Conservation (phyloP, 148 eudicot species). For the Rhododendron molle region DNA sequence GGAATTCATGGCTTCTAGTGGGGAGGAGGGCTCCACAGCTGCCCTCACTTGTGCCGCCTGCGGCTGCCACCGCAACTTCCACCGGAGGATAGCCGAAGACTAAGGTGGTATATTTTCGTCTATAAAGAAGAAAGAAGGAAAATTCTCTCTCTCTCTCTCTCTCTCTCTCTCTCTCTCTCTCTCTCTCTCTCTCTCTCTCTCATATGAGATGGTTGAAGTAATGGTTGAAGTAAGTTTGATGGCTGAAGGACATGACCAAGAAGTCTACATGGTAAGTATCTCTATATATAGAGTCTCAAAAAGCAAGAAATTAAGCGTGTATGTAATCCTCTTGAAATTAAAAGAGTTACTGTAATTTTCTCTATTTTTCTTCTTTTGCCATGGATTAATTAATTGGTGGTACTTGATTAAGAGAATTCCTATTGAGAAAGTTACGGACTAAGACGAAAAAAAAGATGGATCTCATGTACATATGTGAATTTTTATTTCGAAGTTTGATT, state of each 20-base stretch:
- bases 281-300: background rate
- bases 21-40: constrained; percentile 32
- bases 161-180: background rate
- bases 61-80: constrained; percentile 62
- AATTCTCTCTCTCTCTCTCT: background rate
- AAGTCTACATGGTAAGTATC: background rate
- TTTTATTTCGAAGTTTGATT: background rate
- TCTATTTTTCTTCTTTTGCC: background rate
- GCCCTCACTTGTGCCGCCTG: constrained; percentile 53
- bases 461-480: background rate
- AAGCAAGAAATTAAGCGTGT: background rate
- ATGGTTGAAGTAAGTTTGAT: background rate
- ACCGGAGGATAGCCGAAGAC: constrained; percentile 28
- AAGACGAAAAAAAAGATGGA: background rate
- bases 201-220: background rate
- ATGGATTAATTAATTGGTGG: background rate
- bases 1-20: constrained; percentile 43
- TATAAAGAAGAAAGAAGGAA: background rate
- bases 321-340: background rate
- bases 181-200: no score
- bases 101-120: constrained; percentile 28
- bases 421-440: background rate
- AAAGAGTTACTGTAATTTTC: background rate
- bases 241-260: background rate
- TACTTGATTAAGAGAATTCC: background rate